Conservation (phyloP, 805 yeast species). For the Saturnispora saitoi region DNA sequence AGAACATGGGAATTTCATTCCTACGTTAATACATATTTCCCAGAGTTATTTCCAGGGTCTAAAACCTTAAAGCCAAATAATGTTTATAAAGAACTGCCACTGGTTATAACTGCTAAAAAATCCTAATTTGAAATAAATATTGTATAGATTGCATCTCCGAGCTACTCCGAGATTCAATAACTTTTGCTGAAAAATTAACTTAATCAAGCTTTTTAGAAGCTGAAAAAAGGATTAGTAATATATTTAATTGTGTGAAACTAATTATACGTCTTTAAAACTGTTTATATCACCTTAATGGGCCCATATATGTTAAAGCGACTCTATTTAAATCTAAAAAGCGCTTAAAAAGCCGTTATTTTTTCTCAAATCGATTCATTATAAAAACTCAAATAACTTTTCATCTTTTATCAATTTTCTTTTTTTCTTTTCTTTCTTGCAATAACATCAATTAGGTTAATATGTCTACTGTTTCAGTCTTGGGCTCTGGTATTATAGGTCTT, state of each 20-base stretch:
- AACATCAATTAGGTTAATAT: not conserved
- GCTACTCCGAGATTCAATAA: not conserved
- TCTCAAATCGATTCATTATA: not conserved
- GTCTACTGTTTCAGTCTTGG: constrained; percentile 26
- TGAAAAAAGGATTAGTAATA: not conserved
- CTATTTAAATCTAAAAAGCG: not conserved
- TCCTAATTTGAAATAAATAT: not conserved
- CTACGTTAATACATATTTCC: constrained; percentile 24
- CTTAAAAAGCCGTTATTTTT: constrained; percentile 1
- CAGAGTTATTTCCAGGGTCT: constrained; percentile 31
- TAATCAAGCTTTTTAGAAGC: not conserved
- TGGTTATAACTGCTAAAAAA: constrained; percentile 1
- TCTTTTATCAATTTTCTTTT: not conserved
- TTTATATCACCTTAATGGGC: not conserved
- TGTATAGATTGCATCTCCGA: not conserved
- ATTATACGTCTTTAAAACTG: not conserved
- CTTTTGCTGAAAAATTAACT: not conserved
- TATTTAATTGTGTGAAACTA: no score
- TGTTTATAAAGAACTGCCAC: constrained; percentile 7
- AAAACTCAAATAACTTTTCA: not conserved
- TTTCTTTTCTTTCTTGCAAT: not conserved
- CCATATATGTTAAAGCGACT: not conserved
- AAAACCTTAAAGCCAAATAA: constrained; percentile 10
- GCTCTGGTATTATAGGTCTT: constrained; percentile 61
- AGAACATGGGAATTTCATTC: constrained; percentile 36